These are phyloP conservation scores for Suillus subalutaceus DNA, from an alignment of 768 basidiomycete genomes.

Conservation along the genomic window DNA sequence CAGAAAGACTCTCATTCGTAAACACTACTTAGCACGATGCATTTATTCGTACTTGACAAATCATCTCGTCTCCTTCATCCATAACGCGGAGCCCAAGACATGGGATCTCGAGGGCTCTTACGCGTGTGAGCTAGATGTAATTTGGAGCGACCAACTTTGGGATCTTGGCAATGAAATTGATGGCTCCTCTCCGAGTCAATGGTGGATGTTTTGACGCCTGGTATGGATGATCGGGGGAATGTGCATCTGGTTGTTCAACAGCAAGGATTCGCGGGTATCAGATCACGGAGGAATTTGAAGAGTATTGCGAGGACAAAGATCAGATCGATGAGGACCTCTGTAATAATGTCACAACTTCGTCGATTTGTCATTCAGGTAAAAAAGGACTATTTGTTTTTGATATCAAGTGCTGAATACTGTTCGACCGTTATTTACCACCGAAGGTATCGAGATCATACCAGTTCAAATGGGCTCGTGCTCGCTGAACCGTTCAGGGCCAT, in stretches of 20 bases:
- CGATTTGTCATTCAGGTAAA: constrained; percentile 95
- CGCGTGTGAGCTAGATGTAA: constrained; percentile 92
- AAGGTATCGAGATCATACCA: constrained; percentile 55
- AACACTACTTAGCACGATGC: constrained; percentile 84
- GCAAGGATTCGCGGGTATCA: constrained; percentile 69
- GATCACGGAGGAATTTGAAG: constrained; percentile 85
- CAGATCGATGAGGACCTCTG: constrained; percentile 49
- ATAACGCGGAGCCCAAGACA: constrained; percentile 63
- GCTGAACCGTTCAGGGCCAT: constrained; percentile 88
- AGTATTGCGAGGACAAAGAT: constrained; percentile 51
- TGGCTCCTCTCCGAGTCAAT: constrained; percentile 41
- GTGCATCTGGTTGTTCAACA: constrained; percentile 90
- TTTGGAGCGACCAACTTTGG: constrained; percentile 92
- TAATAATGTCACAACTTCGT: constrained; percentile 84
- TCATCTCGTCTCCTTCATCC: constrained; percentile 59
- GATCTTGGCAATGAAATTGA: constrained; percentile 73
- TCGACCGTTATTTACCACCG: constrained; percentile 27
- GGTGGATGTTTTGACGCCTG: constrained; percentile 98
- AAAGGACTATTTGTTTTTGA: constrained; percentile 6
- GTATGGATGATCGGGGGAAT: constrained; percentile 95
- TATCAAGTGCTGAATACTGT: constrained; percentile 13
- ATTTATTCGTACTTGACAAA: constrained; percentile 76
- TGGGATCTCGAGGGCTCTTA: constrained; percentile 87
- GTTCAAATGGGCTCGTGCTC: constrained; percentile 66
- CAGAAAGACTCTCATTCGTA: constrained; percentile 91